A percentile compares a stretch with the other conserved stretches of the same genome.
Evolutionary conservation across 345 rosid species (phyloP).

Genomic region (Euphorbia tirucalli): DNA sequence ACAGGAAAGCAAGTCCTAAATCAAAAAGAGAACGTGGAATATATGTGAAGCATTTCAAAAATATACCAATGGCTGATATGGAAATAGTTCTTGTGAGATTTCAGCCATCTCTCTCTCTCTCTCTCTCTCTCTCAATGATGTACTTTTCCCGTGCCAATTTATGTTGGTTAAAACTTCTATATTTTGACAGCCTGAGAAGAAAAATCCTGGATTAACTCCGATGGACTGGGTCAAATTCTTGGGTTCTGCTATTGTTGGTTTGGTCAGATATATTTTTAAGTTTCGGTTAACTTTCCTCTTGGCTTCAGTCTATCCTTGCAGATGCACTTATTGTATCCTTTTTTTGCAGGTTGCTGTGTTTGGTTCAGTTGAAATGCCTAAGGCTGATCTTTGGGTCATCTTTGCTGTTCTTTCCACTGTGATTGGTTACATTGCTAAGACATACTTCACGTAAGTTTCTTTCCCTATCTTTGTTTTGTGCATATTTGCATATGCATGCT

Average conservation of each 20-base stretch:
- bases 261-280: constrained; percentile 51
- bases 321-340: constrained; percentile 15
- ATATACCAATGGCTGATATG: constrained; percentile 99
- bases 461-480: not conserved
- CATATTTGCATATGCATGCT: not conserved
- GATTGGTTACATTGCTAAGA: constrained; percentile 92
- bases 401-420: constrained; percentile 83
- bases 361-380: constrained; percentile 74
- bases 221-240: constrained; percentile 98
- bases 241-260: constrained; percentile 83
- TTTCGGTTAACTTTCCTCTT: not conserved
- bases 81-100: constrained; percentile 93
- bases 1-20: constrained; percentile 64
- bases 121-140: not conserved
- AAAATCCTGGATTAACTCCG: constrained; percentile 95
- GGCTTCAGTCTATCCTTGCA: not conserved
- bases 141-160: not conserved
- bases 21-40: constrained; percentile 61
- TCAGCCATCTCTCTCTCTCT: constrained; percentile 14
- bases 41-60: constrained; percentile 89
- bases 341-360: constrained; percentile 69
- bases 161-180: constrained; percentile 15
- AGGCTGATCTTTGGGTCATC: constrained; percentile 84
- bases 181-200: constrained; percentile 85
- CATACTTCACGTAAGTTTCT: constrained; percentile 90